Evolutionary conservation across 164 flowering plant species (phyloP), one percentile per base, ranked within the genome.

Genomic region (Vitis riparia): DNA sequence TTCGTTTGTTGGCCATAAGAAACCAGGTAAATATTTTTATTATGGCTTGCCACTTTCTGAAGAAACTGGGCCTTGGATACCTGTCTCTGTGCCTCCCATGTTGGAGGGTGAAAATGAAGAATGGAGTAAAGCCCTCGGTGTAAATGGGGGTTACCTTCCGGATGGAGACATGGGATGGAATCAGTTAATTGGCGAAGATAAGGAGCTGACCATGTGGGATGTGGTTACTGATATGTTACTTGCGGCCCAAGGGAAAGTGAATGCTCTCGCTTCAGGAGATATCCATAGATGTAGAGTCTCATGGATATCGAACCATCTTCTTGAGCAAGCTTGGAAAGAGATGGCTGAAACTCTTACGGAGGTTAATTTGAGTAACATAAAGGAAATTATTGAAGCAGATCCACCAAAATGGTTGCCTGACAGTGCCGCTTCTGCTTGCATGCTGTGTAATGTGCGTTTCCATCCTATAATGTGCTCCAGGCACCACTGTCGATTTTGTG

Each of bases 1-100:
- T 44, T 37, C 56, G 9, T 19, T n/a, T 37, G 23, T 23, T 13
- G 60, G 58, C 47, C 56, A 73, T 53, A 75, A 79, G 71, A 86
- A 77, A 59, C 81, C 37, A 12, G 86, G 89, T 14, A 93, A 82
- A 68, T 90, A 82, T 76, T 93, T 96, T 56, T 85, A 70, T 62
- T 96, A 93, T 75, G 99, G 88, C 29, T 27, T 87, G 1, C 99
- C 98, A 44, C 85, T 83, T 62, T 79, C 71, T 66, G 99, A 91
- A 77, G 98, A 91, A 75, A 96, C 97, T 58, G 99, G 99, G 32
- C 69, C 73, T 51, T 93, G 99, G 98, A 93, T 96, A 78, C 99
- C 99, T 59, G 97, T 96, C 63, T 96, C 99, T 50, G 91, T 93
- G 67, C 98, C 99, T 19, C 97, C 99, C 48, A 86, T 96, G 98